Conservation (phyloP, 768 basidiomycete species). For the Mycena galopus region DNA sequence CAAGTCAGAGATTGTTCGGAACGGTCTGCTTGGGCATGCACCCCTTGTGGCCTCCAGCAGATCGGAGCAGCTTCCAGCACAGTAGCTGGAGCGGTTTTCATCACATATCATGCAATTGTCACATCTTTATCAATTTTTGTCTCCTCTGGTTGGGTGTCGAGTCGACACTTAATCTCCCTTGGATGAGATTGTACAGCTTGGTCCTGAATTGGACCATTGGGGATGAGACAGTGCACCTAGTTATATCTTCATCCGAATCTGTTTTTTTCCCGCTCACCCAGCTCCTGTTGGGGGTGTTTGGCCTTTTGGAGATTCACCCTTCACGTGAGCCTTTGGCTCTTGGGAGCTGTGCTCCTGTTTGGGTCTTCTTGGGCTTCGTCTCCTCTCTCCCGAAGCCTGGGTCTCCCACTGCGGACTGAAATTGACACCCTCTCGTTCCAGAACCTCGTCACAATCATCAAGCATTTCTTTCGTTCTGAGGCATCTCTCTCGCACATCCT, state of each 20-base stretch:
- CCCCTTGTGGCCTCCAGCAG: too few species aligned
- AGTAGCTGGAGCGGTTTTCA: background rate
- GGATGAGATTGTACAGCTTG: background rate
- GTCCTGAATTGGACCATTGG: background rate
- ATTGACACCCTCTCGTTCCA: too few species aligned
- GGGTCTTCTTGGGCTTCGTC: slow-evolving; percentile 18
- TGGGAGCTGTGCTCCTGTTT: slow-evolving; percentile 14
- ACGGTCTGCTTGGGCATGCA: too few species aligned
- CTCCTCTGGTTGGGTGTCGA: background rate
- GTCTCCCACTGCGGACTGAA: too few species aligned
- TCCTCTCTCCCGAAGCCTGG: too few species aligned
- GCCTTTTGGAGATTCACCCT: slow-evolving; percentile 9
- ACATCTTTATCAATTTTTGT: too few species aligned
- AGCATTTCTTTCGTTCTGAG: too few species aligned
- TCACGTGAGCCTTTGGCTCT: slow-evolving; percentile 18
- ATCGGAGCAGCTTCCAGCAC: too few species aligned
- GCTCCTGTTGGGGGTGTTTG: slow-evolving; percentile 16
- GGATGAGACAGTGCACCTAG: slow-evolving; percentile 1
- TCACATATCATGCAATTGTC: background rate
- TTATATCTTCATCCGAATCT: background rate
- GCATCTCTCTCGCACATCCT: too few species aligned
- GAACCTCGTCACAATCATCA: too few species aligned
- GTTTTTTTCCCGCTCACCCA: background rate
- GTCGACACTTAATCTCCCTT: slow-evolving; percentile 16
- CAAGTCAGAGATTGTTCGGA: slow-evolving; percentile 7